Base-by-base conservation (phyloP, 2,329 filamentous ascomycete genomes). In the Claviceps paspali region DNA sequence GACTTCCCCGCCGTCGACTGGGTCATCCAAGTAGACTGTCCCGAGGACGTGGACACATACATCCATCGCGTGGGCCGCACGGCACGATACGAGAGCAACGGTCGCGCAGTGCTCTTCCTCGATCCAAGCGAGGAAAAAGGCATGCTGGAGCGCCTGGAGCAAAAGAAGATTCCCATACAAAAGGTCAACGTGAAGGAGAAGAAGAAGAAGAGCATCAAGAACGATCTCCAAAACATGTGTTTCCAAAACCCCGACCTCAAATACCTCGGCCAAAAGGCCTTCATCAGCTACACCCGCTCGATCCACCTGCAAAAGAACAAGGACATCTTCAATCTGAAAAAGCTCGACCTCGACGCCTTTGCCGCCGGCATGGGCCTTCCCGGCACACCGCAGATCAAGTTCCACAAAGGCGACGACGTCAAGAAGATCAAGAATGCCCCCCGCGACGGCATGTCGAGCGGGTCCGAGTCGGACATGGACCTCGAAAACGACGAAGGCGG, bases 11-110 rank as follows among this genome's bases (percentile, higher is more conserved):
- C 86, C 3, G 91, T 98, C 0, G 91, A 98, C 56, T 98, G 91
- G 82, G 91, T 98, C 5, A 85, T 98, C n/a, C 91, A 98, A 54
- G 71, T 84, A n/a, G 91, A 98, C 56, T 93, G 84, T 47, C 91
- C 91, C 0, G 91, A 98, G 57, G 88, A 98, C 55, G 82, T 83
- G 4, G 91, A 96, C 51, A 98, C 91, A 0, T 98, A 98, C 52
- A 96, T 98, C 47, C 91, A 98, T 60, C 77, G 91, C 41, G 88
- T 95, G 4, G 91, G 91, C 2, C 76, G 91, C 22, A 96, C 91
- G 14, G 91, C 91, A n/a, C 75, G 88, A 17, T 96, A 92, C 56
- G 80, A 95, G 50, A 80, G 82, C 45, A 76, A 84, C 37, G 91
- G 91, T 6, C 76, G 80, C 28, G 88, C 91, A 1, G 84, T 96